Evolutionary conservation across 305 asterid genomes (phyloP).

Genomic region (Solanum hybrid): DNA sequence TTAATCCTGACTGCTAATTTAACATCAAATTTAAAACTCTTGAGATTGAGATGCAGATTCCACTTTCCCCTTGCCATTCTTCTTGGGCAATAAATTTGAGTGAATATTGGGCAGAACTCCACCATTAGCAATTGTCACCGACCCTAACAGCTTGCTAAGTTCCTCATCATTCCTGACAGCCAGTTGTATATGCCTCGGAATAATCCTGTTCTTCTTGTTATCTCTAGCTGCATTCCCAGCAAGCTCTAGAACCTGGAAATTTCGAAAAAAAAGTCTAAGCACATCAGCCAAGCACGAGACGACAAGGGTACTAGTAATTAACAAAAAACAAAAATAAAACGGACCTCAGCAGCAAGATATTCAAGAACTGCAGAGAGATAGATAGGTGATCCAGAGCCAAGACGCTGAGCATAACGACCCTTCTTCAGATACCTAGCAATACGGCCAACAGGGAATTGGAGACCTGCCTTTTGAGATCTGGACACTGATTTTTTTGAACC

Average conservation of each 20-base stretch:
- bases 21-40: slow-evolving; percentile 32
- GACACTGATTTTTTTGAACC: slow-evolving; percentile 34
- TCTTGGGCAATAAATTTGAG: slow-evolving; percentile 36
- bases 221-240: slow-evolving; percentile 75
- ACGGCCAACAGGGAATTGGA: slow-evolving; percentile 56
- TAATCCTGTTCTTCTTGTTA: slow-evolving; percentile 55
- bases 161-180: slow-evolving; percentile 66
- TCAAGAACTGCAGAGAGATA: slow-evolving; percentile 61
- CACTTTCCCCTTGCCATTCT: slow-evolving; percentile 29
- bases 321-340: too few relatives aligned
- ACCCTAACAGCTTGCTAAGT: slow-evolving; percentile 45
- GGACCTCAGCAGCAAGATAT: slow-evolving; percentile 48
- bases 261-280: background rate
- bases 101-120: slow-evolving; percentile 58
- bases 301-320: background rate
- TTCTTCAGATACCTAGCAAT: slow-evolving; percentile 46
- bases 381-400: slow-evolving; percentile 53
- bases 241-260: slow-evolving; percentile 39
- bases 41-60: slow-evolving; percentile 52
- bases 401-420: slow-evolving; percentile 56
- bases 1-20: background rate
- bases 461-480: slow-evolving; percentile 50
- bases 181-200: slow-evolving; percentile 50
- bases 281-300: background rate
- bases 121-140: slow-evolving; percentile 51